These are phyloP conservation scores for Penicillium sp. DNA, from an alignment of 2,329 filamentous ascomycete species.

Conservation along the genomic window DNA sequence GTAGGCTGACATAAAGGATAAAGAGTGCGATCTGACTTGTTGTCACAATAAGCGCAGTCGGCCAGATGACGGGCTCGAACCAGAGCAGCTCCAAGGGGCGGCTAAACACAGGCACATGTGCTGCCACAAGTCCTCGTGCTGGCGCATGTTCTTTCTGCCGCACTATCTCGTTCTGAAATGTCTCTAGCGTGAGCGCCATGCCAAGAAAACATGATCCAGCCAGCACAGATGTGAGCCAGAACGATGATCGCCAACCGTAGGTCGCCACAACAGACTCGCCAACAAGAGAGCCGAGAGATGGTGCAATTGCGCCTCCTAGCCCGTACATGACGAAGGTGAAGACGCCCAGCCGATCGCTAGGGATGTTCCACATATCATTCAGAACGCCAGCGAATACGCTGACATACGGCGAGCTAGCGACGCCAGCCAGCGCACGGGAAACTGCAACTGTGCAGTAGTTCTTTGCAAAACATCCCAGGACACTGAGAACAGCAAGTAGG, in stretches of 20 bases:
- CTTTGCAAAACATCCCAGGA: not conserved
- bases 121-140: no score
- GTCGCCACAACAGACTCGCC: not conserved
- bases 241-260: conserved; percentile 1
- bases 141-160: no score
- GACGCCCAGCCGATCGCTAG: not conserved
- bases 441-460: conserved; percentile 4
- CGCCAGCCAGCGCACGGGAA: not conserved
- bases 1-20: conserved; percentile 6
- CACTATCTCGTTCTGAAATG: not conserved
- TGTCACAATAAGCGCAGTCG: conserved; percentile 7
- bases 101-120: not conserved
- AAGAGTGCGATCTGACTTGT: conserved; percentile 9
- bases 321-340: conserved; percentile 1
- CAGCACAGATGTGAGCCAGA: conserved; percentile 1
- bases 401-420: not conserved
- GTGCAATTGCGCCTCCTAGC: not conserved
- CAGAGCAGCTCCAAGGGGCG: conserved; percentile 8
- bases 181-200: not conserved
- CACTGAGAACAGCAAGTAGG: conserved; percentile 1
- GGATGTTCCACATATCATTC: conserved; percentile 1
- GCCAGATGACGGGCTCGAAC: conserved; percentile 8
- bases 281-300: not conserved
- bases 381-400: not conserved
- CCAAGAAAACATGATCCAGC: not conserved